A percentile compares a stretch with the other conserved stretches of the same genome.
phyloP scores from a whole-genome alignment of 176 grass and related monocot genomes.

The Cenchrus americanus region DNA sequence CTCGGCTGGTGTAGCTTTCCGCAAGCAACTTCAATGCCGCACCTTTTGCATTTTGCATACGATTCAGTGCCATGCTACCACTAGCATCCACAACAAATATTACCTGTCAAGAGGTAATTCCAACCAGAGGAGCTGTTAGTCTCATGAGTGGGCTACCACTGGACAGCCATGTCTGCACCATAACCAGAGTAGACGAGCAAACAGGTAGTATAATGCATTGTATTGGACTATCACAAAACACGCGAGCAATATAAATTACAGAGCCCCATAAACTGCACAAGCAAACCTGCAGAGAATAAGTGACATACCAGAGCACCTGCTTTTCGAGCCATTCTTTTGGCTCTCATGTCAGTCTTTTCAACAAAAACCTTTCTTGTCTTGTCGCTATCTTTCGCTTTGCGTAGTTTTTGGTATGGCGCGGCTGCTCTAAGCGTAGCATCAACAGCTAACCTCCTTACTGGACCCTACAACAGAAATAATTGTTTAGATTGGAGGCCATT shows the following conservation, averaged over 20 bases:
- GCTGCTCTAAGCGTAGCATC: conserved; percentile 98
- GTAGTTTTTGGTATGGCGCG: conserved; percentile 96
- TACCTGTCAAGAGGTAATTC: conserved; percentile 62
- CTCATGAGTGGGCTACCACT: neutral
- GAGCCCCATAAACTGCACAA: neutral
- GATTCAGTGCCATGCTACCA: conserved; percentile 99
- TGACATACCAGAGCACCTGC: conserved; percentile 88
- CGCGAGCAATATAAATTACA: neutral
- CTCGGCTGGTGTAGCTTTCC: conserved; percentile 98
- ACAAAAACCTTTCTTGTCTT: conserved; percentile 94
- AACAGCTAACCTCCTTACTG: conserved; percentile 91
- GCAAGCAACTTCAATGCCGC: conserved; percentile 90
- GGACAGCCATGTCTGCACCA: neutral
- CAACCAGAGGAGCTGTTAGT: neutral
- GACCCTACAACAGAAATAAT: conserved; percentile 68
- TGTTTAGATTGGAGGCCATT: conserved; percentile 26
- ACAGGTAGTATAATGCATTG: conserved; percentile 20
- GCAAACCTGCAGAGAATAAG: conserved; percentile 1
- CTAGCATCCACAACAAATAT: conserved; percentile 98
- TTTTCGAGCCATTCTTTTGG: conserved; percentile 99
- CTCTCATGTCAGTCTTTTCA: conserved; percentile 98
- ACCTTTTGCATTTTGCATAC: conserved; percentile 99
- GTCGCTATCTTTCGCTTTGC: conserved; percentile 65
- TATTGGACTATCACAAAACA: neutral
- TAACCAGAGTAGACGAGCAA: neutral